A percentile compares a stretch with the other conserved stretches of the same genome.
Conservation (phyloP, 1,284 basidiomycete species). For the Trichosporon ovoides region DNA sequence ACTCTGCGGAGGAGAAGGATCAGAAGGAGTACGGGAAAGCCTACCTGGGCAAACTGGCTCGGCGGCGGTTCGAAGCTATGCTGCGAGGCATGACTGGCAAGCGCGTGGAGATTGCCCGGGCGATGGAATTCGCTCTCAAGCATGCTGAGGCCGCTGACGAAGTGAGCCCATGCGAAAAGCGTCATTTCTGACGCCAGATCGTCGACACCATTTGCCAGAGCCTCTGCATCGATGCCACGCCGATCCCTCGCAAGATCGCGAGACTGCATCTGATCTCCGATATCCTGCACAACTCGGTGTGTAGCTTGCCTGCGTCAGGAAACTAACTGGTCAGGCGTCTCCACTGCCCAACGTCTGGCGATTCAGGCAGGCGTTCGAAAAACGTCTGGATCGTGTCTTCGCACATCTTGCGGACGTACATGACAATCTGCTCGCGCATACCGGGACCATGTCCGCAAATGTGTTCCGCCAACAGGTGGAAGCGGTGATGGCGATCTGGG, state of each 20-base stretch:
- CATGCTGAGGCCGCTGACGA: conserved; percentile 90
- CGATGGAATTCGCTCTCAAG: conserved; percentile 92
- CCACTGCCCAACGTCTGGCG: conserved; percentile 64
- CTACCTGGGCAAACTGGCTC: conserved; percentile 67
- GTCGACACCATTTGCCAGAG: conserved; percentile 80
- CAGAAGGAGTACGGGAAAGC: conserved; percentile 67
- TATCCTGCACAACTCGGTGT: conserved; percentile 87
- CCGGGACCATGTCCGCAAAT: conserved; percentile 86
- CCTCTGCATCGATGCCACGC: conserved; percentile 74
- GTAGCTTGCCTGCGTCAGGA: not conserved
- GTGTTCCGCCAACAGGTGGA: conserved; percentile 87
- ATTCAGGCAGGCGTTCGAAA: conserved; percentile 85
- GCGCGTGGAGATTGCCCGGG: conserved; percentile 82
- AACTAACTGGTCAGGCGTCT: conserved; percentile 29
- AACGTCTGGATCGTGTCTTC: conserved; percentile 77
- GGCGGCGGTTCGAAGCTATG: conserved; percentile 80
- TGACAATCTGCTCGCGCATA: conserved; percentile 63
- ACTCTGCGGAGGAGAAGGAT: conserved; percentile 91
- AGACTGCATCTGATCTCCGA: conserved; percentile 93
- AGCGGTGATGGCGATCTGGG: conserved; percentile 84
- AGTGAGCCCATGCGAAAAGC: conserved; percentile 50
- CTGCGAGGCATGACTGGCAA: conserved; percentile 77
- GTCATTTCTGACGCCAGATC: conserved; percentile 54
- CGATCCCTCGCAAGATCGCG: conserved; percentile 91
- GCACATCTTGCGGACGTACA: conserved; percentile 90